A percentile compares a stretch with the other conserved stretches of the same genome.
These are phyloP conservation scores for Aspergillus pseudotamarii DNA, from an alignment of 2,329 filamentous ascomycete species.

Conservation along the genomic window DNA sequence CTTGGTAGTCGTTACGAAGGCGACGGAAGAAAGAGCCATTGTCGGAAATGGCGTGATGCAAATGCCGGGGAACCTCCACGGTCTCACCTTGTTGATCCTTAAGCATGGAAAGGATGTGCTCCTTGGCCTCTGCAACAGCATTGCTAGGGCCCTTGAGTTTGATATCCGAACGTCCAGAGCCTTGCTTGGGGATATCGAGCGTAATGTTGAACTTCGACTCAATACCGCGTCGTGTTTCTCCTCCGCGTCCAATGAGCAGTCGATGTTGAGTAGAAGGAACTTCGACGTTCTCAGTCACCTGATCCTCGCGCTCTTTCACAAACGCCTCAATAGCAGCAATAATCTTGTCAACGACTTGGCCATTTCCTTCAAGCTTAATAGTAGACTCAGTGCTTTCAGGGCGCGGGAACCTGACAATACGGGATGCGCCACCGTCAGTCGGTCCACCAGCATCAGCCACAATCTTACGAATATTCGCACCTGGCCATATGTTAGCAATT, in stretches of 20 bases:
- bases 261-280: conserved; percentile 89
- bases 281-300: conserved; percentile 76
- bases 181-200: conserved; percentile 89
- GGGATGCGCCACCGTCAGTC: conserved; percentile 80
- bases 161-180: conserved; percentile 78
- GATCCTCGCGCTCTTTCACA: conserved; percentile 79
- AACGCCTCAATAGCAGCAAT: conserved; percentile 78
- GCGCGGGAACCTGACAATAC: conserved; percentile 93
- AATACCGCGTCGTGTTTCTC: conserved; percentile 80
- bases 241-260: conserved; percentile 86
- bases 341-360: conserved; percentile 85
- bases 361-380: conserved; percentile 86
- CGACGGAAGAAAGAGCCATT: conserved; percentile 93
- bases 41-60: conserved; percentile 80
- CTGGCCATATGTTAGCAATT: conserved; percentile 47
- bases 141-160: conserved; percentile 80
- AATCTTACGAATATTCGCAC: conserved; percentile 81
- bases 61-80: conserved; percentile 75
- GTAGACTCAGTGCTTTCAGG: conserved; percentile 78
- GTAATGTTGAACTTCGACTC: conserved; percentile 85
- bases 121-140: conserved; percentile 82
- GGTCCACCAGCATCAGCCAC: conserved; percentile 87
- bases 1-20: conserved; percentile 80
- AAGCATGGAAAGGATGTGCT: conserved; percentile 73
- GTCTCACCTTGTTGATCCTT: conserved; percentile 89